phyloP scores from a whole-genome alignment of 2,329 filamentous ascomycete genomes.

The Cercospora sesami region DNA sequence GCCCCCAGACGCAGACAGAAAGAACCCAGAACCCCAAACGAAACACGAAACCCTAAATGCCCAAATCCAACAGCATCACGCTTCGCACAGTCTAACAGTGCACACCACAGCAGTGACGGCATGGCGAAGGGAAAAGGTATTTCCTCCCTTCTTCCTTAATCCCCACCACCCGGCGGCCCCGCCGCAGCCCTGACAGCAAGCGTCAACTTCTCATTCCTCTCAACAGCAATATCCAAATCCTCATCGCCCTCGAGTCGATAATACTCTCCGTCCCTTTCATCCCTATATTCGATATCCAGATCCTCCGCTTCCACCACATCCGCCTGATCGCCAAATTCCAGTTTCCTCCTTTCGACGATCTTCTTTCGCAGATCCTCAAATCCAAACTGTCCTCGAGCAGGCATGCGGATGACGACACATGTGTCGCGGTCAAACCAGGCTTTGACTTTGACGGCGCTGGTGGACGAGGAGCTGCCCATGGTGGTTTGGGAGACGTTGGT shows the following conservation, averaged over 20 bases:
- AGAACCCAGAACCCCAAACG: background rate
- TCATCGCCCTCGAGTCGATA: constrained; percentile 74
- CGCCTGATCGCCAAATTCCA: constrained; percentile 48
- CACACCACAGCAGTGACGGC: background rate
- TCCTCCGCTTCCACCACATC: constrained; percentile 46
- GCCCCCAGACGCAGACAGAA: background rate
- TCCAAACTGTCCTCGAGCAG: constrained; percentile 65
- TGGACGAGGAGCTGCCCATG: constrained; percentile 23
- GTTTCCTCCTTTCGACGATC: constrained; percentile 78
- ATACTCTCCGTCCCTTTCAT: constrained; percentile 75
- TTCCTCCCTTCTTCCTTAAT: background rate
- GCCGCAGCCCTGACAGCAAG: constrained; percentile 50
- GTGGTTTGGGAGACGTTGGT: constrained; percentile 21
- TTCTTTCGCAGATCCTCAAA: constrained; percentile 79
- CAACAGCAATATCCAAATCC: constrained; percentile 76
- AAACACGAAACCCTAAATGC: background rate
- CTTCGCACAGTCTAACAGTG: background rate
- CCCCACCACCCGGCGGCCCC: background rate
- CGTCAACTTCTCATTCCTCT: constrained; percentile 83
- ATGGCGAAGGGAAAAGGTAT: background rate
- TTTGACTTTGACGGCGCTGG: constrained; percentile 75
- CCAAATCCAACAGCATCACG: background rate
- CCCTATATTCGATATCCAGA: constrained; percentile 79
- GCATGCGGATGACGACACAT: constrained; percentile 85
- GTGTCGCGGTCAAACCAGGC: constrained; percentile 85